Base-by-base conservation (phyloP, 345 rosid genomes). In the Kernera saxatilis region DNA sequence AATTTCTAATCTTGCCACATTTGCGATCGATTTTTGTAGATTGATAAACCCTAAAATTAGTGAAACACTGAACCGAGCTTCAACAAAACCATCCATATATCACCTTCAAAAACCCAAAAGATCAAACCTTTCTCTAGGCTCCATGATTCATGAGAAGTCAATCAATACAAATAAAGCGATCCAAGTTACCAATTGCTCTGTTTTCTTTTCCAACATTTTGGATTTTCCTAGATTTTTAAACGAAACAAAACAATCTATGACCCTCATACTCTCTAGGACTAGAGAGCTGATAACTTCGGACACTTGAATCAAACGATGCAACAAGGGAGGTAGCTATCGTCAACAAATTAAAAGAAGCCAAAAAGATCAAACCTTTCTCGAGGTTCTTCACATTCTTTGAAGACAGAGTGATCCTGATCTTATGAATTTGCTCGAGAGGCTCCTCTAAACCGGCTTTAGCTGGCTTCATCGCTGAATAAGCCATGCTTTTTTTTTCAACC, bases 351-450 rank as follows among this genome's bases (percentile, higher is more conserved):
- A 4, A 12, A 4, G 12, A 22, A 44, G 32, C 4, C 7, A 12
- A 43, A 13, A 62, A 64, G 15, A 37, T 18, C 1, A 44, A 18
- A 86, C 90, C 96, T 77, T 89, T 89, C 73, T 89, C 92, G 2
- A 89, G 84, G 56, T 89, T 89, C 71, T 87, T 87, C 12, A 88
- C 95, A 56, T 82, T 83, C 71, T 85, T 88, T 13, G 95, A 88
- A 58, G 89, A 86, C 6, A 88, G 90, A 23, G 92, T 87, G 83
- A 88, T 88, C 22, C 92, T 81, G 71, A 89, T 89, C 83, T 85
- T 86, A 59, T 89, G 92, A 69, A 85, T 80, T 75, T 84, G 86
- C 77, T 81, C 92, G 21, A 81, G 80, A 0, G 88, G 22, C 8
- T 87, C 96, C 63, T 86, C 96, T 52, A 86, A 75, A 27, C 91